Percentiles rank a stretch among this genome's conserved stretches.
phyloP scores from a whole-genome alignment of 306 rosid species.

The Prunus padus region DNA sequence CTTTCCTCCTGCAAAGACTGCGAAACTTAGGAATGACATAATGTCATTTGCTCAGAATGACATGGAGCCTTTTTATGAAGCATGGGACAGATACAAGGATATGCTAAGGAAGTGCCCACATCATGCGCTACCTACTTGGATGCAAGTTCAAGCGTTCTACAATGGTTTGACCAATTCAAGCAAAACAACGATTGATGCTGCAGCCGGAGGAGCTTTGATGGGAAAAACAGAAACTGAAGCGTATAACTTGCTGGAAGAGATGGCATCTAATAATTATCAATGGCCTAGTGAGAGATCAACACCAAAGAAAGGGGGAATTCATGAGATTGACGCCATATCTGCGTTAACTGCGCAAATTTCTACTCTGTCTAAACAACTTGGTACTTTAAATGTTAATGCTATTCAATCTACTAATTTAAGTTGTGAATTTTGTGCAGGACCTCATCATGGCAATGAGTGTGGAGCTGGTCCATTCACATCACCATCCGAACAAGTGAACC shows the following conservation, averaged over 20 bases:
- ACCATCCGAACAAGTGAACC: neutral
- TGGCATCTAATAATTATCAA: neutral
- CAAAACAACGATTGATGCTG: neutral
- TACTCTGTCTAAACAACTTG: neutral
- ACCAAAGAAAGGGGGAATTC: neutral
- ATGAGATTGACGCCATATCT: neutral
- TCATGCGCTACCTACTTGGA: neutral
- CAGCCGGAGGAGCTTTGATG: neutral
- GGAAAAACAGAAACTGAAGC: neutral
- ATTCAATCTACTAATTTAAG: neutral
- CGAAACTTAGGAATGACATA: neutral
- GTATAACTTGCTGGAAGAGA: neutral
- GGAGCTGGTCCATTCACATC: neutral
- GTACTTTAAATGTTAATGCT: neutral
- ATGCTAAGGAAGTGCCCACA: neutral
- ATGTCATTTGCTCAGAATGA: neutral
- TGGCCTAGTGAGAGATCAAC: neutral
- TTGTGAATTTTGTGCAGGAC: neutral
- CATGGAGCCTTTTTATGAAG: neutral
- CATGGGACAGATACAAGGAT: neutral
- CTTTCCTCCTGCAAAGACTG: neutral
- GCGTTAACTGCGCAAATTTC: neutral
- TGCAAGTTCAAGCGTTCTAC: neutral
- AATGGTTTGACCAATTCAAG: neutral
- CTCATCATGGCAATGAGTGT: neutral